These are phyloP conservation scores for Pseudogymnoascus sp. DNA, from an alignment of 2,329 filamentous ascomycete species.

Conservation along the genomic window DNA sequence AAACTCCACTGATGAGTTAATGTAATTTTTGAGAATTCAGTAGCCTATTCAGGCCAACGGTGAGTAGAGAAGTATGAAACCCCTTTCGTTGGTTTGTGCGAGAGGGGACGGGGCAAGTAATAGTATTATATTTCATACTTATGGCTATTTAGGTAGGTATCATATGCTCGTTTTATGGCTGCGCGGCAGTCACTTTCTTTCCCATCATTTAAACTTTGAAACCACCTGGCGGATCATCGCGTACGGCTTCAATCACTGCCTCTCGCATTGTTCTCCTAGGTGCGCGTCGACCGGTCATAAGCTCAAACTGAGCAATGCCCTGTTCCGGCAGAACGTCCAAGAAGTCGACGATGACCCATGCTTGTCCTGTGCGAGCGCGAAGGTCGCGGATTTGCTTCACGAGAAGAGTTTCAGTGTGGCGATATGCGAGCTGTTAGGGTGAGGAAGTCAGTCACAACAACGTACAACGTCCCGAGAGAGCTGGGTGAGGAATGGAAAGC, in stretches of 20 bases:
- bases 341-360: conserved; percentile 66
- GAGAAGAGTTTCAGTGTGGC: conserved; percentile 61
- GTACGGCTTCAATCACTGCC: conserved; percentile 38
- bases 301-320: conserved; percentile 69
- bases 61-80: background rate
- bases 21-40: background rate
- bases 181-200: background rate
- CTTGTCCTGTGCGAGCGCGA: conserved; percentile 36
- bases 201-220: background rate
- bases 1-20: background rate
- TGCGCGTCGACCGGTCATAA: conserved; percentile 65
- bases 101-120: background rate
- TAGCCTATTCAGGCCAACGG: background rate
- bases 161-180: background rate
- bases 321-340: conserved; percentile 68
- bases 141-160: background rate
- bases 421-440: conserved; percentile 45
- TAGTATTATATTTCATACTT: background rate
- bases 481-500: background rate
- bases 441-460: background rate
- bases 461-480: background rate
- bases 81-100: background rate
- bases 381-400: conserved; percentile 54
- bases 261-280: conserved; percentile 62
- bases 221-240: background rate